phyloP scores from a whole-genome alignment of 257 asterid species.

The Parsonsia alboflavescens region DNA sequence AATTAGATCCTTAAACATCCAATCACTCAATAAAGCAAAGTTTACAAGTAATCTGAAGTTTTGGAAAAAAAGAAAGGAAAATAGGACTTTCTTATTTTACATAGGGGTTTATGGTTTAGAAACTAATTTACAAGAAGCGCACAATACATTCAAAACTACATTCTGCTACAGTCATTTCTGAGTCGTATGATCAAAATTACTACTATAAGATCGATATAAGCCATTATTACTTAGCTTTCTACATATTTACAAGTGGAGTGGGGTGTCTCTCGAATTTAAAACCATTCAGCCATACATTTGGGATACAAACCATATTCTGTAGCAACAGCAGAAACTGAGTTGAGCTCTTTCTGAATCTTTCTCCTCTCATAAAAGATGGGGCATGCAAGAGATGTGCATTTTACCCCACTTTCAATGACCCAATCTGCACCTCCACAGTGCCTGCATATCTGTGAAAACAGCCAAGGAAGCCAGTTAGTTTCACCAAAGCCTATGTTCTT shows the following conservation, averaged over 20 bases:
- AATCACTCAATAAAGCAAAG: too few relatives aligned
- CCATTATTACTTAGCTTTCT: background rate
- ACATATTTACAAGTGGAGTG: background rate
- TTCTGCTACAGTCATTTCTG: background rate
- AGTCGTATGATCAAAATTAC: background rate
- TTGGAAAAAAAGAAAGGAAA: too few relatives aligned
- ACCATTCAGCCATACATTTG: conserved; percentile 75
- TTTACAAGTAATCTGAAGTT: too few relatives aligned
- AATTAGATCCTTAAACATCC: too few relatives aligned
- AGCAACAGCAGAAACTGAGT: conserved; percentile 56
- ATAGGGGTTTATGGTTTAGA: too few relatives aligned
- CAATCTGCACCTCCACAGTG: conserved; percentile 99
- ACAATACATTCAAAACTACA: too few relatives aligned
- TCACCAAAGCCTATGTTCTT: background rate
- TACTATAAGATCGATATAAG: background rate
- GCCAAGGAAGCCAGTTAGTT: background rate
- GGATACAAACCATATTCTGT: conserved; percentile 61
- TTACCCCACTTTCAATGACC: conserved; percentile 73
- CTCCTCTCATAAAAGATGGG: conserved; percentile 79
- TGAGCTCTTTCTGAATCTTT: conserved; percentile 76
- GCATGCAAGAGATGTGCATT: conserved; percentile 84
- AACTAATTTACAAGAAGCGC: too few relatives aligned
- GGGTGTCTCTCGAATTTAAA: conserved; percentile 29
- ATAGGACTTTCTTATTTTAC: too few relatives aligned
- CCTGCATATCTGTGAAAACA: conserved; percentile 63